Percentiles rank a stretch among this genome's conserved stretches.
Evolutionary conservation across 1,284 basidiomycete genomes (phyloP).

Genomic region (Cutaneotrichosporon cutaneum): DNA sequence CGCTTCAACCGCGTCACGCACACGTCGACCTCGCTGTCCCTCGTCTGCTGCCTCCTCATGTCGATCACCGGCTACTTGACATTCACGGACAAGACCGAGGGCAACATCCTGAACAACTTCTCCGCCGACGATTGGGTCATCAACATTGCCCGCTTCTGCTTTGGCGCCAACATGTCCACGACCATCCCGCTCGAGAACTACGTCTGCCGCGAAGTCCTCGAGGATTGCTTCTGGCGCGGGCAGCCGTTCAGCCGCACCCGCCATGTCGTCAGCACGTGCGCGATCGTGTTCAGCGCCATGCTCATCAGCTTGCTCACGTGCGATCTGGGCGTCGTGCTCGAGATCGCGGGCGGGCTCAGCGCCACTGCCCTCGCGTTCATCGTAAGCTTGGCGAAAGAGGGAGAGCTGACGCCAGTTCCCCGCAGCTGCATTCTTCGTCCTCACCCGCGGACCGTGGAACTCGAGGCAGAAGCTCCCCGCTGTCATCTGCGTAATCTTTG

Average conservation of each 20-base stretch:
- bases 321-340: slow-evolving; percentile 94
- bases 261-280: slow-evolving; percentile 87
- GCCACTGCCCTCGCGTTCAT: slow-evolving; percentile 94
- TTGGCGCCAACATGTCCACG: slow-evolving; percentile 98
- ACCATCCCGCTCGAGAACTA: slow-evolving; percentile 58
- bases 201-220: slow-evolving; percentile 66
- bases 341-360: slow-evolving; percentile 92
- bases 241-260: slow-evolving; percentile 74
- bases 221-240: slow-evolving; percentile 87
- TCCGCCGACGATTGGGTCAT: slow-evolving; percentile 73
- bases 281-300: slow-evolving; percentile 80
- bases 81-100: slow-evolving; percentile 91
- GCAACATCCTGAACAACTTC: slow-evolving; percentile 93
- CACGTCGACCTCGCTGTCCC: slow-evolving; percentile 76
- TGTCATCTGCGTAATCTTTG: slow-evolving; percentile 69
- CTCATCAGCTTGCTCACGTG: slow-evolving; percentile 85
- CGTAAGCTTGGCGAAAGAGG: slow-evolving; percentile 41
- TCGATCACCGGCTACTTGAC: slow-evolving; percentile 88
- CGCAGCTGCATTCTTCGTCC: slow-evolving; percentile 78
- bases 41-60: slow-evolving; percentile 77
- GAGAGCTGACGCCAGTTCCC: slow-evolving; percentile 59
- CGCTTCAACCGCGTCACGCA: slow-evolving; percentile 93
- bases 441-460: slow-evolving; percentile 65
- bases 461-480: slow-evolving; percentile 72
- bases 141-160: slow-evolving; percentile 91